phyloP scores from a whole-genome alignment of 768 basidiomycete species.

The Russula dissimulans region DNA sequence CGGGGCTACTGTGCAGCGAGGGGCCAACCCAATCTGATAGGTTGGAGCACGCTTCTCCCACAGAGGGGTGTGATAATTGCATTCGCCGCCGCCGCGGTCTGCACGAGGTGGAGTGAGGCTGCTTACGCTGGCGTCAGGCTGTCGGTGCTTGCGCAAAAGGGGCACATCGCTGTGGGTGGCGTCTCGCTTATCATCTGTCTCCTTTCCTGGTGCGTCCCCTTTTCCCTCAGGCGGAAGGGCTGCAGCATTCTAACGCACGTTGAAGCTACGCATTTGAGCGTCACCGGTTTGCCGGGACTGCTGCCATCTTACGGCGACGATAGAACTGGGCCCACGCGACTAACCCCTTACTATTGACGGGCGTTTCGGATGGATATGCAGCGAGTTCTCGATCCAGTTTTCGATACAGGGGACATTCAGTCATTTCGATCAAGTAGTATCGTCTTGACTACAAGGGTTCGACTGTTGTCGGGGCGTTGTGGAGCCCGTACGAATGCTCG shows the following conservation, averaged over 20 bases:
- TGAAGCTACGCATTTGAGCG: not conserved
- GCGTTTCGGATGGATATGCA: not conserved
- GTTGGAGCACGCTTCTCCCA: conserved; percentile 22
- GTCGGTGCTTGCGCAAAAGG: conserved; percentile 22
- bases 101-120: conserved; percentile 23
- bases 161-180: conserved; percentile 24
- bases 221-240: not conserved
- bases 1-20: conserved; percentile 35
- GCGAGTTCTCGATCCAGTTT: not conserved
- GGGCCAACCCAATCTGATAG: conserved; percentile 16
- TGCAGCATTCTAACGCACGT: not conserved
- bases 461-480: no score
- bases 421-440: not conserved
- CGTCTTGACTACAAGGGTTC: not conserved
- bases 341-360: not conserved
- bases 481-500: not conserved
- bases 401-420: not conserved
- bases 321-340: not conserved
- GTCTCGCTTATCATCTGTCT: conserved; percentile 16
- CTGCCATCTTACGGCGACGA: not conserved
- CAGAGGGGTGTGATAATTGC: conserved; percentile 21
- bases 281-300: not conserved
- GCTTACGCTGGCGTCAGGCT: conserved; percentile 14
- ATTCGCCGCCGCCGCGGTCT: conserved; percentile 22
- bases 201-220: conserved; percentile 1